Base-by-base conservation (phyloP, 2,329 filamentous ascomycete genomes). In the Diaporthe batatas region DNA sequence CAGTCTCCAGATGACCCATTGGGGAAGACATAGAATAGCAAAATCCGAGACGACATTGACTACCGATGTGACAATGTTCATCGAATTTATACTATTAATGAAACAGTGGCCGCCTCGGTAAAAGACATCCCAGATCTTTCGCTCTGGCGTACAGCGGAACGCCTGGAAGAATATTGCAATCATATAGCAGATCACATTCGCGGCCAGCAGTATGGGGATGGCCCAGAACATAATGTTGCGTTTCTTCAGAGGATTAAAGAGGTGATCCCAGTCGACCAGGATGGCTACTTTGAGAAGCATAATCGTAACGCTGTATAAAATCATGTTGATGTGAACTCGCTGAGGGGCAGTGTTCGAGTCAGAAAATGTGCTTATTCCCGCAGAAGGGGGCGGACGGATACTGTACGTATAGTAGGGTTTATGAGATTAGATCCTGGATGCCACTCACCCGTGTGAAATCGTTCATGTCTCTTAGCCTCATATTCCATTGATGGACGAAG, bases 1-100 rank as follows among this genome's bases (percentile, higher is more conserved):
- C 11, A 59, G 34, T 34, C 55, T 42, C 55, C 55, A 59, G 21
- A 59, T 59, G n/a, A 59, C 34, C 34, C 21, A 59, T 42, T 59
- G 55, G 6, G 55, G 55, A 25, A 59, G 21, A 34, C 11, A 21
- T n/a, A 59, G 34, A 1, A 59, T 42, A 59, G 34, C 34, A n/a
- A 59, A 6, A 6, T 59, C 55, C 10, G 55, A 59, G 34, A 59
- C 14, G 34, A 59, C 3, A 8, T 59, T 59, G 21, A 59, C 8
- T 3, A 36, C 12, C 2, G 55, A 39, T 2, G 55, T 12, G n/a
- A 42, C 55, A 2, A 59, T 11, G 7, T 59, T 59, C n/a, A 59
- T 6, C 12, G 25, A 12, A 14, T 14, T 12, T 18, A 18, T 6
- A 11, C 39, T 25, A 11, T 59, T 25, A 12, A 59, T 16, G 12